Evolutionary conservation across 805 yeast species (phyloP).

Genomic region (Hanseniaspora occidentalis): DNA sequence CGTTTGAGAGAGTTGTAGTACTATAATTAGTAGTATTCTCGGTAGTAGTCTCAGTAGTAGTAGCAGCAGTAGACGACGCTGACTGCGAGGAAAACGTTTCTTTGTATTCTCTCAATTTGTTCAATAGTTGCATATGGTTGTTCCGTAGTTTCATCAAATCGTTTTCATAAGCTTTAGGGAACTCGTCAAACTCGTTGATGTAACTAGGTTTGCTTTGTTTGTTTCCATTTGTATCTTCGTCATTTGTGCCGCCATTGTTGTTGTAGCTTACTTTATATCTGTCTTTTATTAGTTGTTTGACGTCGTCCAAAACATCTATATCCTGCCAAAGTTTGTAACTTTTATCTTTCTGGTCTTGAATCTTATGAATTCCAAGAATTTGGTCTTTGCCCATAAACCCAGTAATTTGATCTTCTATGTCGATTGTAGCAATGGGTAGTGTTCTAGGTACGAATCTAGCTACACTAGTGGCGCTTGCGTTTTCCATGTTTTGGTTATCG

Average conservation of each 20-base stretch:
- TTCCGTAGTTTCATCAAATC: slow-evolving; percentile 37
- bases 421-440: neutral
- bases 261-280: slow-evolving; percentile 11
- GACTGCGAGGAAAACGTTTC: slow-evolving; percentile 9
- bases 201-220: too few species aligned
- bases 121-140: slow-evolving; percentile 38
- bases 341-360: slow-evolving; percentile 9
- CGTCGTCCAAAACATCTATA: slow-evolving; percentile 75
- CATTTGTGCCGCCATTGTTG: neutral
- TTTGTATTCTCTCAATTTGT: slow-evolving; percentile 22
- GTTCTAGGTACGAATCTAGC: neutral
- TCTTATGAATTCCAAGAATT: neutral
- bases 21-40: too few species aligned
- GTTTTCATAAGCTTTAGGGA: slow-evolving; percentile 28
- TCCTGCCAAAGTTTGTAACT: slow-evolving; percentile 72
- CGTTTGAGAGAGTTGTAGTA: too few species aligned
- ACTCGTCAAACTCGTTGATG: slow-evolving; percentile 11
- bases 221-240: slow-evolving; percentile 23
- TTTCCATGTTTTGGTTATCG: neutral
- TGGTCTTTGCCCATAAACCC: neutral
- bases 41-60: too few species aligned
- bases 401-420: neutral
- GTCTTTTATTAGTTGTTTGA: slow-evolving; percentile 42
- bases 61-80: too few species aligned
- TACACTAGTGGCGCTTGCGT: neutral